Percentiles rank a stretch among this genome's conserved stretches.
Evolutionary conservation across 495 filamentous ascomycete species (phyloP).

Genomic region (Astrothelium subdiscretum): DNA sequence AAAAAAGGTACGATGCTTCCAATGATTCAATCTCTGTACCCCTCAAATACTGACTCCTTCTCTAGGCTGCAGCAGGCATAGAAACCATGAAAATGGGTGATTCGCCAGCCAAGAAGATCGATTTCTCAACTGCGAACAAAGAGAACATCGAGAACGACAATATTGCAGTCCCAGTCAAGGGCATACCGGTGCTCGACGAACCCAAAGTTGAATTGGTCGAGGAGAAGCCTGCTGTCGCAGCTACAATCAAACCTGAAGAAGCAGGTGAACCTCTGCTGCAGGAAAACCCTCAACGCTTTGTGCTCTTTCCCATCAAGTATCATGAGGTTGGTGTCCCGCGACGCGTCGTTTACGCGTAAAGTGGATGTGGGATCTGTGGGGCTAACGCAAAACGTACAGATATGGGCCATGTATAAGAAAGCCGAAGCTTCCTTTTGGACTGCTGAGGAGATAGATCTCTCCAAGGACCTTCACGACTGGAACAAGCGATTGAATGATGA

Average conservation of each 20-base stretch:
- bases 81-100: slow-evolving; percentile 80
- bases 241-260: slow-evolving; percentile 57
- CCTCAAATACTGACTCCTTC: slow-evolving; percentile 1
- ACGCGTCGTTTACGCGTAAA: slow-evolving; percentile 51
- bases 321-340: slow-evolving; percentile 73
- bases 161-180: slow-evolving; percentile 43
- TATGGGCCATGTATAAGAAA: slow-evolving; percentile 99
- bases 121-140: slow-evolving; percentile 61
- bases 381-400: slow-evolving; percentile 42
- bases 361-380: slow-evolving; percentile 32
- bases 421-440: slow-evolving; percentile 99
- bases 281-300: slow-evolving; percentile 94
- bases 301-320: slow-evolving; percentile 98
- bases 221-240: slow-evolving; percentile 18
- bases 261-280: slow-evolving; percentile 81
- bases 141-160: slow-evolving; percentile 63
- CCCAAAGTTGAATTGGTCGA: slow-evolving; percentile 35
- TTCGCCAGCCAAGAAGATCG: slow-evolving; percentile 80
- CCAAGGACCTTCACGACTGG: slow-evolving; percentile 98
- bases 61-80: slow-evolving; percentile 14
- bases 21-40: neutral
- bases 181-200: slow-evolving; percentile 42
- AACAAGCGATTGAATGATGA: slow-evolving; percentile 94
- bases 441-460: slow-evolving; percentile 96
- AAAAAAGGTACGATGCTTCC: slow-evolving; percentile 18